These are phyloP conservation scores for Themeda triandra DNA, from an alignment of 176 grass and related monocot genomes.

Conservation along the genomic window DNA sequence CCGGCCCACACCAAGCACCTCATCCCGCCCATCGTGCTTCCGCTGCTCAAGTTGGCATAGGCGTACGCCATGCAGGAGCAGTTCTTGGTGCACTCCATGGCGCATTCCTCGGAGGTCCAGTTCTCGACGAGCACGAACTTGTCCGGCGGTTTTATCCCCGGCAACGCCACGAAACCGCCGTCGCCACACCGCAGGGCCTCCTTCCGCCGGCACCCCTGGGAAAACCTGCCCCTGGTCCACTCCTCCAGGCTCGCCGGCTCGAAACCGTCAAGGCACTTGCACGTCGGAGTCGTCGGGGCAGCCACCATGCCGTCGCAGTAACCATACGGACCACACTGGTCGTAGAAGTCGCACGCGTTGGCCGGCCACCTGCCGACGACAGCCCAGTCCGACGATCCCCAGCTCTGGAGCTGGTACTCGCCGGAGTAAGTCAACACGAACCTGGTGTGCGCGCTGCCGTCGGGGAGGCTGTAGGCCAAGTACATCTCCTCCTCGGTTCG, in stretches of 20 bases:
- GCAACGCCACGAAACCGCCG: not conserved
- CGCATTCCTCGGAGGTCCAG: not conserved
- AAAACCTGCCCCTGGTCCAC: not conserved
- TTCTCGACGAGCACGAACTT: not conserved
- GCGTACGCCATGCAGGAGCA: too few relatives aligned
- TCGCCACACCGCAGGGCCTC: not conserved
- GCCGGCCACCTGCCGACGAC: not conserved
- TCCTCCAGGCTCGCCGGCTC: not conserved
- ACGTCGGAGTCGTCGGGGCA: not conserved
- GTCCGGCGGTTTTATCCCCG: not conserved
- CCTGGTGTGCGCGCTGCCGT: not conserved
- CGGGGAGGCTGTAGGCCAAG: not conserved
- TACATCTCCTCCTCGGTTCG: not conserved
- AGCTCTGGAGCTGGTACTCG: not conserved
- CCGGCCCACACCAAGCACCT: too few relatives aligned
- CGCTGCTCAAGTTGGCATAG: too few relatives aligned
- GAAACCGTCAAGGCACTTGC: constrained; percentile 37
- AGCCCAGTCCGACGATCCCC: not conserved
- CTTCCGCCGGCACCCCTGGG: constrained; percentile 31
- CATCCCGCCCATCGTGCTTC: too few relatives aligned
- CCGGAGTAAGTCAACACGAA: constrained; percentile 11
- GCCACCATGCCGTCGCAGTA: constrained; percentile 25
- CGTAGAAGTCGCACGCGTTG: constrained; percentile 15
- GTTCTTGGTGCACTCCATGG: too few relatives aligned
- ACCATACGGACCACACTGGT: constrained; percentile 23